Evolutionary conservation across 805 yeast genomes (phyloP), one percentile per base, ranked within the genome.

Genomic region (Pichia kluyveri): DNA sequence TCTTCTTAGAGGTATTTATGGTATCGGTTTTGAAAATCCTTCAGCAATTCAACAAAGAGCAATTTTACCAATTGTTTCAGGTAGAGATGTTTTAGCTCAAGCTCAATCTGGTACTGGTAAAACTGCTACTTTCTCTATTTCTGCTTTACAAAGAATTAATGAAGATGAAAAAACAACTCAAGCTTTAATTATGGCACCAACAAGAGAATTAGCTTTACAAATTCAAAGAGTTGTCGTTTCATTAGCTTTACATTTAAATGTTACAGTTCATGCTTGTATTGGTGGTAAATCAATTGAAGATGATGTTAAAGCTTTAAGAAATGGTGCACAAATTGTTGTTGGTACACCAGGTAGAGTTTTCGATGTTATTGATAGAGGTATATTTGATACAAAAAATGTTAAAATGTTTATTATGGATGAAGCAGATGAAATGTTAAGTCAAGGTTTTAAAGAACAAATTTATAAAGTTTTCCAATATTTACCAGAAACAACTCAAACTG

Each of bases 41-140:
- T 89, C 97, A 47, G 93, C 98, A 49, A 93, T 93, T 72, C 99
- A 93, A 74, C 90, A 89, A 65, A 82, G 99, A 69, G 99, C 98
- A 54, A 93, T 93, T 59, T 73, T 85, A 70, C 99, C 95, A 67
- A 90, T 93, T 68, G 84, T 89, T 60, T 83, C 82, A 63, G 96
- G 96, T 49, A 82, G 89, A 69, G 99, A 93, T 69, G 95, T 90
- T 47, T 80, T 93, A 54, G 99, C 99, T 52, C 99, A 93, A 73
- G 98, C 99, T 51, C 99, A 93, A 72, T 88, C 96, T 37, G 99
- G 99, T 70, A 93, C 99, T 44, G 99, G 99, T 71, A 93, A 93
- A 73, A 93, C 99, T 30, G 99, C 98, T 55, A 93, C 99, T 43
- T 93, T 93, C 75, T 78, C 97, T 54, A 91, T 93, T 56, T 91